phyloP scores from a whole-genome alignment of 768 basidiomycete genomes.

The Panaeolus papilionaceus region DNA sequence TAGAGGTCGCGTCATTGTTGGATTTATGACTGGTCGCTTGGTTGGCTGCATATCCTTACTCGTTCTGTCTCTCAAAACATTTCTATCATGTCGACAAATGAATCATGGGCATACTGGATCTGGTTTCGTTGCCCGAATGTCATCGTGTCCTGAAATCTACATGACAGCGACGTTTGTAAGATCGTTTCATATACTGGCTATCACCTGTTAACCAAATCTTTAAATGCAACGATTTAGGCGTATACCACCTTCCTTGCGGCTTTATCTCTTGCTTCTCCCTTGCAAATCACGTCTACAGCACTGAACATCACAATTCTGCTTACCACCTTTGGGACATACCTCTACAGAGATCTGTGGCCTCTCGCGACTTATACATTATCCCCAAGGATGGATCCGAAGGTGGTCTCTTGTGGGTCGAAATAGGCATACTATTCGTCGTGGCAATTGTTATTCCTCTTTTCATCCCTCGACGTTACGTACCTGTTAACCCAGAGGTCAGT shows the following conservation, averaged over 20 bases:
- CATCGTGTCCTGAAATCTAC: not conserved
- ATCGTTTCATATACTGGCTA: not conserved
- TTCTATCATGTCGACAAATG: not conserved
- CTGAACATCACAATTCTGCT: conserved; percentile 27
- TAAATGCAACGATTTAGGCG: not conserved
- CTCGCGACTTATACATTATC: conserved; percentile 50
- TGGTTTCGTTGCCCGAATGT: not conserved
- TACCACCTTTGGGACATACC: conserved; percentile 47
- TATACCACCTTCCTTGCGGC: not conserved
- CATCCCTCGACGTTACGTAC: conserved; percentile 55
- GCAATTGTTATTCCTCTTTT: conserved; percentile 49
- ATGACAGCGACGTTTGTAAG: not conserved
- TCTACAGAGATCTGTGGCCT: conserved; percentile 61
- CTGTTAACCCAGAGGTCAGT: conserved; percentile 52
- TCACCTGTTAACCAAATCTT: not conserved
- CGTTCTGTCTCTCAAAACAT: not conserved
- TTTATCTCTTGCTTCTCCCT: not conserved
- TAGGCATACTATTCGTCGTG: conserved; percentile 46
- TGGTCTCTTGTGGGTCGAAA: conserved; percentile 51
- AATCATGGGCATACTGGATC: not conserved
- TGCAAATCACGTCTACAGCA: not conserved
- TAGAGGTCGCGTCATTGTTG: not conserved
- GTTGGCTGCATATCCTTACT: not conserved
- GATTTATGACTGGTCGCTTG: not conserved
- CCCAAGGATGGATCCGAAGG: conserved; percentile 54